Evolutionary conservation across 2,329 filamentous ascomycete genomes (phyloP), one percentile per base, ranked within the genome.

Genomic region (Pseudocercospora cruenta): DNA sequence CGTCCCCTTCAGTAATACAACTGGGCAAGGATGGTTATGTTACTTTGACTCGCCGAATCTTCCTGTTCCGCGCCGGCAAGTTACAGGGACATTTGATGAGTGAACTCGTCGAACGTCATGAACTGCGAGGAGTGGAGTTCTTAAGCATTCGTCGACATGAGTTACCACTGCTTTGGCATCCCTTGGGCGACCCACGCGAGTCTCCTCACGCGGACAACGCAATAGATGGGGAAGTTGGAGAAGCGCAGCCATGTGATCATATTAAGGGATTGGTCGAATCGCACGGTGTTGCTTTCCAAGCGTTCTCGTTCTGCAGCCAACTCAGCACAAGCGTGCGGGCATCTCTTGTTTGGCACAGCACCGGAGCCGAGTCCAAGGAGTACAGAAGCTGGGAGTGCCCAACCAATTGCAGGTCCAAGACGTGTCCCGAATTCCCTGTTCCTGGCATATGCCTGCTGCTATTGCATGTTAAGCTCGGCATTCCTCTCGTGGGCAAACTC

Each of bases 221-320:
- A 8, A 31, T 3, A 31, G 28, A 31, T 47, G 16, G 43, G 21
- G n/a, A 47, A 19, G n/a, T 9, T 19, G n/a, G 43, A 47, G 43
- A 47, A 47, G 43, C 43, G 43, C 21, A 47, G 43, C 16, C 49
- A 53, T 22, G 49, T 22, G 49, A 53, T 28, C 21, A 53, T 53
- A 53, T 22, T 47, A 47, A 12, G 39, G 14, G 14, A 45, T 45
- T 45, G 39, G 39, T 45, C 39, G 47, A 24, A 51, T 51, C 47
- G 21, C 21, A 51, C 47, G 21, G 49, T 53, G 49, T 53, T 16
- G 49, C 22, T 53, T 53, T 14, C 19, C 49, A 53, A 53, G 31
- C 33, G 24, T 64, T 64, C 43, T 59, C 62, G 62, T 26, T 49
- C 24, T 58, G 62, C 62, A 58, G 62, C 62, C 53, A 63, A 58